phyloP scores from a whole-genome alignment of 2,329 filamentous ascomycete genomes.

The Venturia aucupariae region DNA sequence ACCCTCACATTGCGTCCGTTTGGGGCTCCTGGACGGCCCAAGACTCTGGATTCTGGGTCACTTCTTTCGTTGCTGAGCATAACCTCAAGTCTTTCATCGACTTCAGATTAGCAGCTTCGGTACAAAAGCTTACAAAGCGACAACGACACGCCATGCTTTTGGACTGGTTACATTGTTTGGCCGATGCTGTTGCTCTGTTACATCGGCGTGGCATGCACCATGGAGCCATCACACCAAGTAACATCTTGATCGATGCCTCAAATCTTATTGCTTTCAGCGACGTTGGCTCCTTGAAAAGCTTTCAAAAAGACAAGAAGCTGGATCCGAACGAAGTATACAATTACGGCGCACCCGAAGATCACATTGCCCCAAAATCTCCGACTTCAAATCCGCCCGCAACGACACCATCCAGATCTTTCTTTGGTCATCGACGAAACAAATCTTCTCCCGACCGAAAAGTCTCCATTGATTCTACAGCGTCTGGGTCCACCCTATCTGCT shows the following conservation, averaged over 20 bases:
- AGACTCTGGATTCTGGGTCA: constrained; percentile 54
- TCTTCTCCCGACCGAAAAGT: background rate
- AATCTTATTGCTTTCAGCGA: constrained; percentile 62
- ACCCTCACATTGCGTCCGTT: constrained; percentile 61
- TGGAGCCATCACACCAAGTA: constrained; percentile 60
- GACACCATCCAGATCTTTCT: constrained; percentile 4
- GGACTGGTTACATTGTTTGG: constrained; percentile 67
- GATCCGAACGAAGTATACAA: constrained; percentile 64
- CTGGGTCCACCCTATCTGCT: background rate
- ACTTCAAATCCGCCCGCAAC: background rate
- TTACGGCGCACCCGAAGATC: constrained; percentile 59
- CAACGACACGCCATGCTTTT: constrained; percentile 52
- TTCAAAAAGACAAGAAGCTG: constrained; percentile 43
- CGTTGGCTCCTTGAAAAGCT: constrained; percentile 38
- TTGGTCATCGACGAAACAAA: background rate
- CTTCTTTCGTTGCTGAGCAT: constrained; percentile 57
- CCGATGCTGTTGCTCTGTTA: constrained; percentile 57
- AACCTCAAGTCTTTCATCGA: constrained; percentile 59
- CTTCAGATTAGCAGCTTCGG: constrained; percentile 48
- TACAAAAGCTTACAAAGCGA: constrained; percentile 53
- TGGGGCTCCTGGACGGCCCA: constrained; percentile 63
- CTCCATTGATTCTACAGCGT: background rate
- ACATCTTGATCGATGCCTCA: constrained; percentile 55
- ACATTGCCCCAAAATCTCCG: background rate
- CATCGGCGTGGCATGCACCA: constrained; percentile 57